Evolutionary conservation across 495 filamentous ascomycete species (phyloP), one percentile per base, ranked within the genome.

Genomic region (Podospora pseudoanserina): DNA sequence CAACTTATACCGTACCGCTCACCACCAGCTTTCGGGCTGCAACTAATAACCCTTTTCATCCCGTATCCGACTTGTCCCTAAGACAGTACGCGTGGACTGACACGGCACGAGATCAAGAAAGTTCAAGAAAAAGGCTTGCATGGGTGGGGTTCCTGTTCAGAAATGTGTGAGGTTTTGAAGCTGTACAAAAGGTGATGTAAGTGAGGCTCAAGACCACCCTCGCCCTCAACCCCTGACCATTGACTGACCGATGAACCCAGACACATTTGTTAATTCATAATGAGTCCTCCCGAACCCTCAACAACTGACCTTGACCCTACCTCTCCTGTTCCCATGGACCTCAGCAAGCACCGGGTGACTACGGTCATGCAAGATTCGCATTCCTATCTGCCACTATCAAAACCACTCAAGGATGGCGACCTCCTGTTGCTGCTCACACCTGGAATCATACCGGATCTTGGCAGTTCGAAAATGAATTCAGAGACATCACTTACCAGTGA

Each of bases 401-500:
- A 73, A 58, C 67, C 75, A 55, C 77, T 83, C 27, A 74, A 73
- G 53, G 77, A 83, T 30, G 77, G 79, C 34, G 84, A 87, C 70
- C 80, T 85, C 53, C 74, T 89, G 54, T 74, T 88, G 44, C 85
- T 89, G 23, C 76, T 89, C n/a, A 87, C 87, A 15, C 87, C 87
- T 30, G 86, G 84, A 16, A 83, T 88, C 56, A 74, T 83, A 56
- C 78, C 81, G 56, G 74, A 81, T 39, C 70, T 77, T 62, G 75
- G 74, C 61, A 63, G 65, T 23, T 19, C 64, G 11, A 66, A 74
- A 59, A 32, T 20, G 5, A 62, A 63, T 3, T 58, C 70, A 3
- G 49, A 70, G 59, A 34, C 65, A 49, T 59, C 73, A 23, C 23
- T 23, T 23, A 62, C 72, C 64, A 77, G 76, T 62, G 87, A 89